phyloP scores from a whole-genome alignment of 176 grass and related monocot genomes.

The Alopecurus myosuroides region DNA sequence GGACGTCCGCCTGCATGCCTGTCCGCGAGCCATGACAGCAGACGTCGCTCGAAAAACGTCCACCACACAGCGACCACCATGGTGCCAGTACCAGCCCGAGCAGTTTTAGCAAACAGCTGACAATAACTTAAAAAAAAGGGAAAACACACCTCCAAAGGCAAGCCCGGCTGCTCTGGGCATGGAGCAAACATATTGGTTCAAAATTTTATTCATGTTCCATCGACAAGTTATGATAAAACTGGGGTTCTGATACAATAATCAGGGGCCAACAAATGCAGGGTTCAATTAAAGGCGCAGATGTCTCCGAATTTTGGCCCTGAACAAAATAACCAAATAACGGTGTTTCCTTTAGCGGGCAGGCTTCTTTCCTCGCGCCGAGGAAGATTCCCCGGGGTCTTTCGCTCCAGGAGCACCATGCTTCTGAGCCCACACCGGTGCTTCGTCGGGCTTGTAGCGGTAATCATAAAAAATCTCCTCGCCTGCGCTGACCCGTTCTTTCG shows the following conservation, averaged over 20 bases:
- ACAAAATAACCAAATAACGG: slow-evolving; percentile 16
- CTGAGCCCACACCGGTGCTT: slow-evolving; percentile 81
- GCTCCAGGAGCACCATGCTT: slow-evolving; percentile 60
- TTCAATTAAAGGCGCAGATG: background rate
- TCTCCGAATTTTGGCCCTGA: background rate
- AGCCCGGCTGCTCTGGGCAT: background rate
- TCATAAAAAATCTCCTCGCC: slow-evolving; percentile 89
- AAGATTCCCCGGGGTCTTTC: slow-evolving; percentile 61
- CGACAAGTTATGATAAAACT: slow-evolving; percentile 4
- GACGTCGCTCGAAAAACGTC: background rate
- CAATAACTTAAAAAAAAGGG: background rate
- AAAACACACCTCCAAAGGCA: background rate
- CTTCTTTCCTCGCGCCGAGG: slow-evolving; percentile 70
- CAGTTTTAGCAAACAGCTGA: background rate
- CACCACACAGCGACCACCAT: background rate
- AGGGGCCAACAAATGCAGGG: background rate
- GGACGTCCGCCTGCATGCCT: no score
- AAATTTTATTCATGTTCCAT: background rate
- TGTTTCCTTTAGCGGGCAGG: slow-evolving; percentile 43
- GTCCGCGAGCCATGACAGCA: background rate
- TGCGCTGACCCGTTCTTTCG: slow-evolving; percentile 74
- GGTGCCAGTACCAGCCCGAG: background rate
- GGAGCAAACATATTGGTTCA: background rate
- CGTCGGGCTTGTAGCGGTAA: slow-evolving; percentile 64
- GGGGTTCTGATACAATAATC: slow-evolving; percentile 6